These are phyloP conservation scores for Polymyxa betae DNA, from an alignment of 208 protist species.

Conservation along the genomic window DNA sequence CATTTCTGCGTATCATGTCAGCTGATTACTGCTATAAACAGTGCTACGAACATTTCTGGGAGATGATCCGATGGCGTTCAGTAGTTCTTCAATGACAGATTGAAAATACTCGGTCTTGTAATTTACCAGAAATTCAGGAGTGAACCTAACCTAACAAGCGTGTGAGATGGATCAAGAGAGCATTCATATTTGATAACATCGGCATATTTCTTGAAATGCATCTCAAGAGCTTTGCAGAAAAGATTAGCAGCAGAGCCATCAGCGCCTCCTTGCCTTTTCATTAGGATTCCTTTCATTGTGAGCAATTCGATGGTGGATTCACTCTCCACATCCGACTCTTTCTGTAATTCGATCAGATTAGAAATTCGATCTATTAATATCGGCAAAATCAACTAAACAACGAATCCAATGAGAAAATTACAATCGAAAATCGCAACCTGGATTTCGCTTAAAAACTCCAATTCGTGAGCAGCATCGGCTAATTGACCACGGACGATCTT, in stretches of 20 bases:
- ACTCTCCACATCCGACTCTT: background rate
- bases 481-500: conserved; percentile 23
- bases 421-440: background rate
- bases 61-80: background rate
- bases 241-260: background rate
- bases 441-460: conserved; percentile 14
- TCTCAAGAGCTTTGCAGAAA: background rate
- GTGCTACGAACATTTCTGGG: background rate
- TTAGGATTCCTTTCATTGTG: background rate
- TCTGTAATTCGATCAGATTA: conserved; percentile 3
- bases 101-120: background rate
- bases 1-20: too few relatives aligned
- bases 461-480: conserved; percentile 26
- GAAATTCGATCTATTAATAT: too few relatives aligned
- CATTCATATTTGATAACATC: conserved; percentile 3
- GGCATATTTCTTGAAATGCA: background rate
- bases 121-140: background rate
- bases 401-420: background rate
- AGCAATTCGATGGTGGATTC: conserved; percentile 14
- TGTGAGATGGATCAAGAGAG: background rate
- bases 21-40: too few relatives aligned
- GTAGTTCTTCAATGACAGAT: background rate
- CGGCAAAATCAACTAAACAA: too few relatives aligned
- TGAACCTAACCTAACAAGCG: background rate
- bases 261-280: background rate